Percentiles rank a stretch among this genome's conserved stretches.
Conservation (phyloP, 73 alveolate genomes). For the Stentor coeruleus region DNA sequence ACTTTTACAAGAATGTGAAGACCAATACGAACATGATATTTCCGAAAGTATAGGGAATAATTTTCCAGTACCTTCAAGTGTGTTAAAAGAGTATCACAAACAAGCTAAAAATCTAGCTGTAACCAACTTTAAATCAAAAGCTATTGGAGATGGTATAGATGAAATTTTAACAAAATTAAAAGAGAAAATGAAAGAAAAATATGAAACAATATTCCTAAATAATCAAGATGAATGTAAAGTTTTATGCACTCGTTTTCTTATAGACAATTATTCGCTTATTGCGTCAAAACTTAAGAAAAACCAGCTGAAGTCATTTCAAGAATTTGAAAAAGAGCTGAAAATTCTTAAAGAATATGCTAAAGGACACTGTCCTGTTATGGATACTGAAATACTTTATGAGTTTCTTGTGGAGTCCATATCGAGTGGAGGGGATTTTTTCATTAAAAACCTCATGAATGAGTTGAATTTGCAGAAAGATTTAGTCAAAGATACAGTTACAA, state of each 20-base stretch:
- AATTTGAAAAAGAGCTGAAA: conserved; percentile 49
- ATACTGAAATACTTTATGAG: background rate
- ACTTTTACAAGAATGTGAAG: conserved; percentile 50
- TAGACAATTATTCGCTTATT: conserved; percentile 56
- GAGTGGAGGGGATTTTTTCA: background rate
- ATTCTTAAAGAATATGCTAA: background rate
- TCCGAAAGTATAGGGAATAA: background rate
- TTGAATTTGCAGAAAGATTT: conserved; percentile 50
- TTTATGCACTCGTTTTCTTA: conserved; percentile 37
- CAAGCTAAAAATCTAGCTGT: background rate
- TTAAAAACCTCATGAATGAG: conserved; percentile 55
- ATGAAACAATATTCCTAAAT: background rate
- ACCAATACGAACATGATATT: conserved; percentile 39
- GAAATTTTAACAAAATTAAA: conserved; percentile 5
- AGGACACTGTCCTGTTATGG: conserved; percentile 1
- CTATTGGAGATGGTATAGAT: conserved; percentile 2
- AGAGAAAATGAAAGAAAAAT: conserved; percentile 1
- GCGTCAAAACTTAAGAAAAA: conserved; percentile 56
- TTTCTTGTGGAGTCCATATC: background rate
- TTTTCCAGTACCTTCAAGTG: background rate
- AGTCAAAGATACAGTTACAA: conserved; percentile 47
- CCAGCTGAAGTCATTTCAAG: conserved; percentile 49
- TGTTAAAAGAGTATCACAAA: background rate
- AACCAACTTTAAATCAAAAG: background rate
- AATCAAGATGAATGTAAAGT: conserved; percentile 36